A percentile compares a stretch with the other conserved stretches of the same genome.
Conservation (phyloP, 805 yeast species). For the Pichia cephalocereana region DNA sequence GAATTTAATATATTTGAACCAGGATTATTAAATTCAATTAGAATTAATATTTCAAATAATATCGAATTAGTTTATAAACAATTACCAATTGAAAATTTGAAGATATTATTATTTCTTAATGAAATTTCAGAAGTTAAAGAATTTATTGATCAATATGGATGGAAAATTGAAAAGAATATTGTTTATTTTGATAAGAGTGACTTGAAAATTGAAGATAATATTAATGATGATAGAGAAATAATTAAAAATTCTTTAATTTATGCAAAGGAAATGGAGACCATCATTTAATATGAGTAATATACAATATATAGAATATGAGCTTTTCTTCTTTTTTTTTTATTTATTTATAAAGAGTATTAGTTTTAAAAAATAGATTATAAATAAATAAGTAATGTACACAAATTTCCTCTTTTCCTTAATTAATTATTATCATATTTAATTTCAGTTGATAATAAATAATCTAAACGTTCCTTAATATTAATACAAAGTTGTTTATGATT, state of each 20-base stretch:
- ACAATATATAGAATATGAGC: too few species aligned
- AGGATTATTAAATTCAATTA: slow-evolving; percentile 66
- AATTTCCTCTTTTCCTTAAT: too few species aligned
- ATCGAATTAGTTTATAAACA: slow-evolving; percentile 68
- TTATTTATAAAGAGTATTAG: too few species aligned
- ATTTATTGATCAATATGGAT: slow-evolving; percentile 46
- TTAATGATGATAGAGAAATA: slow-evolving; percentile 35
- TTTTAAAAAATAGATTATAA: neutral
- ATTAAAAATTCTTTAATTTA: slow-evolving; percentile 72
- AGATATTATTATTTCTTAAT: slow-evolving; percentile 63
- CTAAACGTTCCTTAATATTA: neutral
- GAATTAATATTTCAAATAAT: slow-evolving; percentile 78
- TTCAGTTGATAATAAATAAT: slow-evolving; percentile 1
- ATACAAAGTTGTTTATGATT: slow-evolving; percentile 17
- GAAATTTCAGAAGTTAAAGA: slow-evolving; percentile 41
- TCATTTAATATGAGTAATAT: too few species aligned
- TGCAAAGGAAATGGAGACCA: slow-evolving; percentile 88
- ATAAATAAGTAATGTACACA: neutral
- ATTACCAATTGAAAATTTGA: slow-evolving; percentile 76
- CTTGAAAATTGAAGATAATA: slow-evolving; percentile 8
- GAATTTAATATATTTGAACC: slow-evolving; percentile 76
- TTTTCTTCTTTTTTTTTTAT: too few species aligned
- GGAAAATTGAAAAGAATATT: slow-evolving; percentile 47
- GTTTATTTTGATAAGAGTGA: slow-evolving; percentile 34
- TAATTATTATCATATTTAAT: neutral